Conservation (phyloP, 1,284 basidiomycete genomes). For the Puccinia horiana region DNA sequence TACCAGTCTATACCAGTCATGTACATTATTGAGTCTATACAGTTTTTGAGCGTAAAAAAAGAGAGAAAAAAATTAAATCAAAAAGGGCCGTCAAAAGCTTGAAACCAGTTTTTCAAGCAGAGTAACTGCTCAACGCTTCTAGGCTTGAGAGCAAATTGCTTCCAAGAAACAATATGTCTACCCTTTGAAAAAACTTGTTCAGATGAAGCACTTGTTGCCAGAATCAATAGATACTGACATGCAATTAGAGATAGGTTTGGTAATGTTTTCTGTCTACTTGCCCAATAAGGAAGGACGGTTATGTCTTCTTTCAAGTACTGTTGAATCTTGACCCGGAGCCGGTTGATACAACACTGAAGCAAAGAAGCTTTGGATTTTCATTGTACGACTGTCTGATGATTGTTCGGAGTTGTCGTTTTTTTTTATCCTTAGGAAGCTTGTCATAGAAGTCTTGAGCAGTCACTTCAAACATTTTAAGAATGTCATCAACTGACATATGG, state of each 20-base stretch:
- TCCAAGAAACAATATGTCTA: neutral
- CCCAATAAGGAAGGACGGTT: neutral
- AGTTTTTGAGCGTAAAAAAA: neutral
- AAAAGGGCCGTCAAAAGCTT: neutral
- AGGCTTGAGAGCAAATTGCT: neutral
- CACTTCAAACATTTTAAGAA: neutral
- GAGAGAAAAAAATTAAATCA: neutral
- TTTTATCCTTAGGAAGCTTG: neutral
- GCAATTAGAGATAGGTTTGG: conserved; percentile 14
- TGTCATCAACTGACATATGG: neutral
- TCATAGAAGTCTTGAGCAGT: neutral
- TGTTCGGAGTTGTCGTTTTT: neutral
- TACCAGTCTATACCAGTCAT: neutral
- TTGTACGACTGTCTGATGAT: neutral
- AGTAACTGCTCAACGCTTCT: conserved; percentile 8
- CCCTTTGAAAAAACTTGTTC: conserved; percentile 9
- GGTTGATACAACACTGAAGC: neutral
- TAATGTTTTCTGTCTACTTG: neutral
- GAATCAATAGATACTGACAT: neutral
- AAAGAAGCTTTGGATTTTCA: neutral
- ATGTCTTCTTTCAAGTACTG: neutral
- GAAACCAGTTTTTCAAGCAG: conserved; percentile 19
- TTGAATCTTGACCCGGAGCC: neutral
- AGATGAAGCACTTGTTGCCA: conserved; percentile 13
- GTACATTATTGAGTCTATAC: neutral